Percentiles rank a stretch among this genome's conserved stretches.
Evolutionary conservation across 2,329 filamentous ascomycete genomes (phyloP).

Genomic region (Sordariomycetes sp.): DNA sequence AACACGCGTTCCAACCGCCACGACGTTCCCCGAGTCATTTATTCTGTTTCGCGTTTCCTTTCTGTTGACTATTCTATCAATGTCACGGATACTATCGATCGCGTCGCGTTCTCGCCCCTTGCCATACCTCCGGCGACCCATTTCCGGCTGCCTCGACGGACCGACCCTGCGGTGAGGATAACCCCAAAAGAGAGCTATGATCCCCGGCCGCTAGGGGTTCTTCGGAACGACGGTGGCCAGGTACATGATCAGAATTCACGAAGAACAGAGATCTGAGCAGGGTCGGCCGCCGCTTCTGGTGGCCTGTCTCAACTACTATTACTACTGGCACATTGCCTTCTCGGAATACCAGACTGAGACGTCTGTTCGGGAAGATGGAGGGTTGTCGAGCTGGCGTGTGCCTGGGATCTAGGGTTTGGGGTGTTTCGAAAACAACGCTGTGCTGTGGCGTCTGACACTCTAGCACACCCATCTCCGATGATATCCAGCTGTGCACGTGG

Average conservation of each 20-base stretch:
- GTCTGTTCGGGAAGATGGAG: background rate
- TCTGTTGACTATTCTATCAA: no score
- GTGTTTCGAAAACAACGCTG: background rate
- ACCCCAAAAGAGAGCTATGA: constrained; percentile 7
- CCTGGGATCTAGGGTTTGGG: background rate
- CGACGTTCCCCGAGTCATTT: no score
- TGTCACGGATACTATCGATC: no score
- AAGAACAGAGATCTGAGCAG: constrained; percentile 44
- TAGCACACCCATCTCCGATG: background rate
- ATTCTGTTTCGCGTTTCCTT: no score
- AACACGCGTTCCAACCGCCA: no score
- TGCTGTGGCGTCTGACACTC: background rate
- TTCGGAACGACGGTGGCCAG: constrained; percentile 2
- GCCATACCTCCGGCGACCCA: background rate
- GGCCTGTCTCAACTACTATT: background rate
- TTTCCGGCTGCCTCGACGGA: background rate
- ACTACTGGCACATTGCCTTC: background rate
- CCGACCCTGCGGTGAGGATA: constrained; percentile 8
- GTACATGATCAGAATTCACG: constrained; percentile 5
- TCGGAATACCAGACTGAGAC: background rate
- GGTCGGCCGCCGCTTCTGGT: background rate
- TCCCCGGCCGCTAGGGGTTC: constrained; percentile 2
- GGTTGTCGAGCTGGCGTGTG: background rate
- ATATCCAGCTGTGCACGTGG: background rate
- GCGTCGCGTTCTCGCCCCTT: background rate